Conservation (phyloP, 164 flowering plant species). For the Paratinospora sagittata region DNA sequence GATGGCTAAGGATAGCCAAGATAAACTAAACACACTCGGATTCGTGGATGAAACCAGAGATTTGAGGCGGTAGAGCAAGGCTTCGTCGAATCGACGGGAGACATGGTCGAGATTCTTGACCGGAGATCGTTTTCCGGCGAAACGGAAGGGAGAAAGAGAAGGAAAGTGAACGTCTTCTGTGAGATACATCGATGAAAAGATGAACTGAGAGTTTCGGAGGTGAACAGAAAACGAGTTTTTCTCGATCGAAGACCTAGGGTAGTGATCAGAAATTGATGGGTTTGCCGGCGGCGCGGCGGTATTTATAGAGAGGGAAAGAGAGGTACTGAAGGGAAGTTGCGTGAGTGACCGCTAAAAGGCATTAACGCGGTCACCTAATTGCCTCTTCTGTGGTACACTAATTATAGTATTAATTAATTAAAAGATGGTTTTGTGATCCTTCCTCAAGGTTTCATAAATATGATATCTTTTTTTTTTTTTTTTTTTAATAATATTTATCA, state of each 20-base stretch:
- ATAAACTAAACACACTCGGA: constrained; percentile 3
- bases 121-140: constrained; percentile 11
- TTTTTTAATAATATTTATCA: too few relatives aligned
- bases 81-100: constrained; percentile 25
- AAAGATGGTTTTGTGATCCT: too few relatives aligned
- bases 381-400: too few relatives aligned
- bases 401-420: too few relatives aligned
- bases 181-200: constrained; percentile 20
- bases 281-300: neutral
- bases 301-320: neutral
- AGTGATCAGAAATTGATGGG: neutral
- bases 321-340: too few relatives aligned
- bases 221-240: too few relatives aligned
- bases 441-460: too few relatives aligned
- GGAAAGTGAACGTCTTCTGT: neutral
- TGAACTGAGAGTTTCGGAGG: too few relatives aligned
- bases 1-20: constrained; percentile 28
- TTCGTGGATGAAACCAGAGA: constrained; percentile 7
- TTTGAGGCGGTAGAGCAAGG: constrained; percentile 24
- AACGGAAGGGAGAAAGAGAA: constrained; percentile 9
- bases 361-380: neutral
- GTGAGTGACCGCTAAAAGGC: too few relatives aligned
- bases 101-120: constrained; percentile 18
- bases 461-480: too few relatives aligned
- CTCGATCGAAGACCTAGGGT: neutral